A percentile compares a stretch with the other conserved stretches of the same genome.
These are phyloP conservation scores for Inga laurina DNA, from an alignment of 306 rosid genomes.

Conservation along the genomic window DNA sequence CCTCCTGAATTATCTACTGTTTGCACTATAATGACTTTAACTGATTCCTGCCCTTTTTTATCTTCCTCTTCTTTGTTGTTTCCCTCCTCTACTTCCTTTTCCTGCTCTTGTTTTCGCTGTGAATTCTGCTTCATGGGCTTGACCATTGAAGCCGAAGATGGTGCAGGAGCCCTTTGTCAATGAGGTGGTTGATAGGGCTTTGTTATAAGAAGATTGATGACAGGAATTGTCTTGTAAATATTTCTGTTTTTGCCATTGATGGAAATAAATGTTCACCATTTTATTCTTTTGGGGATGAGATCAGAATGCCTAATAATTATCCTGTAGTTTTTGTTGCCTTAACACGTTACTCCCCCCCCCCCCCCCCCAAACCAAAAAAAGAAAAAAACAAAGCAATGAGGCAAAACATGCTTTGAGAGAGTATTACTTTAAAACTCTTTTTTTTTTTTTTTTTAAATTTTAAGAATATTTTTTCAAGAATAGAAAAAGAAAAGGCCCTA, in stretches of 20 bases:
- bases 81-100: too few species aligned
- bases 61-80: too few species aligned
- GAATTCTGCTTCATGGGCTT: too few species aligned
- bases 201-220: background rate
- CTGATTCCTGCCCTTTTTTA: too few species aligned
- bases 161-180: background rate
- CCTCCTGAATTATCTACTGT: background rate
- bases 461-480: too few species aligned
- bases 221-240: background rate
- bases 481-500: background rate
- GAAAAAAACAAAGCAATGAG: background rate
- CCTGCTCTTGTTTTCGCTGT: too few species aligned
- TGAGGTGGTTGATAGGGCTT: background rate
- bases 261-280: too few species aligned
- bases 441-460: too few species aligned
- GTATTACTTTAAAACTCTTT: background rate
- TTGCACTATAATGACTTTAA: background rate
- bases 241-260: background rate
- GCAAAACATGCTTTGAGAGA: background rate
- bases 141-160: background rate
- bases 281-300: background rate
- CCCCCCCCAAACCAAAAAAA: too few species aligned
- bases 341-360: background rate
- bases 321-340: background rate
- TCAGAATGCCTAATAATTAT: background rate